These are phyloP conservation scores for Zygosaccharomyces bisporus DNA, from an alignment of 805 yeast species.

Conservation along the genomic window DNA sequence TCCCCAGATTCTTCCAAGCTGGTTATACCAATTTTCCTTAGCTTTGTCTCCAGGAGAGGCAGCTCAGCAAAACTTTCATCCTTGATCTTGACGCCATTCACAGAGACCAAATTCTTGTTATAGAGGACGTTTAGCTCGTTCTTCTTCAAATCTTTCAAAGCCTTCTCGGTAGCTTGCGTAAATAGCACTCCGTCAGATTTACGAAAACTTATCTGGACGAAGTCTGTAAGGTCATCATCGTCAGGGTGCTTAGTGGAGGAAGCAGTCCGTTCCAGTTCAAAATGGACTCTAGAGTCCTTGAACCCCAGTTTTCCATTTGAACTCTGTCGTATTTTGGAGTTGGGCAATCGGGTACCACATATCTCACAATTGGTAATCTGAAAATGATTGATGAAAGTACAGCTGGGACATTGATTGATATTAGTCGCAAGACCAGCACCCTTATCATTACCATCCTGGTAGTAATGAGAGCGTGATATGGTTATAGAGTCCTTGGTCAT, in stretches of 20 bases:
- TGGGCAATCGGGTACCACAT: constrained; percentile 62
- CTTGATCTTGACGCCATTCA: constrained; percentile 30
- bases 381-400: constrained; percentile 84
- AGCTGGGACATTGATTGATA: constrained; percentile 44
- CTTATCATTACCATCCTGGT: background rate
- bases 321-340: constrained; percentile 21
- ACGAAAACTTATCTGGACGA: constrained; percentile 71
- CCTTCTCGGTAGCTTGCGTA: constrained; percentile 42
- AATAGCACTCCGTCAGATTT: constrained; percentile 60
- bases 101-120: constrained; percentile 33
- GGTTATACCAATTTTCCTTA: constrained; percentile 59
- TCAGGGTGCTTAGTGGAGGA: constrained; percentile 13
- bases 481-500: constrained; percentile 36
- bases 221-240: constrained; percentile 9
- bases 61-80: constrained; percentile 9
- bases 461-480: constrained; percentile 2
- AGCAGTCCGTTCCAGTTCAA: constrained; percentile 35
- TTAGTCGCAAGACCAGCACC: background rate
- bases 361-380: constrained; percentile 76
- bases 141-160: constrained; percentile 53
- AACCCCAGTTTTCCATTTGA: constrained; percentile 25
- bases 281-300: constrained; percentile 33
- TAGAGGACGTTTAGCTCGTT: constrained; percentile 26
- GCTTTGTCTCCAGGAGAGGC: constrained; percentile 24
- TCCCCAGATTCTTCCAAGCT: constrained; percentile 60